A percentile compares a stretch with the other conserved stretches of the same genome.
Conservation (phyloP, 2,329 filamentous ascomycete species). For the Magnaporthales sp. region DNA sequence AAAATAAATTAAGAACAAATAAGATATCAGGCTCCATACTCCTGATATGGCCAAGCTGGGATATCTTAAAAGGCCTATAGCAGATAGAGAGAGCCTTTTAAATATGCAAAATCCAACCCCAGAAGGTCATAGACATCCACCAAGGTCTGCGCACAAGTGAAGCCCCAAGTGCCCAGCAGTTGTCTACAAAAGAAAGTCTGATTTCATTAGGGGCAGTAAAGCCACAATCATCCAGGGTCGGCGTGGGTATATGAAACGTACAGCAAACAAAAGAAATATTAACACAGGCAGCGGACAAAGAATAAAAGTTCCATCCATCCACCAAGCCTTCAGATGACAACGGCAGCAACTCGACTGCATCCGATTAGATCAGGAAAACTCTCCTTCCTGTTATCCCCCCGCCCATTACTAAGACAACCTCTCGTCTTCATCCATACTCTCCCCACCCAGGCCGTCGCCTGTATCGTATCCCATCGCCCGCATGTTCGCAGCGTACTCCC, state of each 20-base stretch:
- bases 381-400: not conserved
- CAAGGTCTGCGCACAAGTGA: too few relatives aligned
- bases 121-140: too few relatives aligned
- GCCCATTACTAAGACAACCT: constrained; percentile 7
- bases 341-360: not conserved
- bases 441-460: constrained; percentile 26
- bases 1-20: too few relatives aligned
- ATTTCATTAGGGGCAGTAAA: not conserved
- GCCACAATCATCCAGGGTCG: not conserved
- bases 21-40: too few relatives aligned
- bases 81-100: too few relatives aligned
- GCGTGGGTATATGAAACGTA: not conserved
- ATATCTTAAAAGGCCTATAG: too few relatives aligned
- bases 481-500: constrained; percentile 29
- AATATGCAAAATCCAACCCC: too few relatives aligned
- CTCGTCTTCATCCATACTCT: constrained; percentile 18
- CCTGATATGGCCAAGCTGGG: too few relatives aligned
- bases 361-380: not conserved
- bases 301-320: not conserved
- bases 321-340: not conserved
- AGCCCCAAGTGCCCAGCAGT: too few relatives aligned
- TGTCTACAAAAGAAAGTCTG: not conserved
- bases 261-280: not conserved
- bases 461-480: constrained; percentile 30
- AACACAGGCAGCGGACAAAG: not conserved